These are phyloP conservation scores for Botrytis elliptica DNA, from an alignment of 2,329 filamentous ascomycete genomes.

Conservation along the genomic window DNA sequence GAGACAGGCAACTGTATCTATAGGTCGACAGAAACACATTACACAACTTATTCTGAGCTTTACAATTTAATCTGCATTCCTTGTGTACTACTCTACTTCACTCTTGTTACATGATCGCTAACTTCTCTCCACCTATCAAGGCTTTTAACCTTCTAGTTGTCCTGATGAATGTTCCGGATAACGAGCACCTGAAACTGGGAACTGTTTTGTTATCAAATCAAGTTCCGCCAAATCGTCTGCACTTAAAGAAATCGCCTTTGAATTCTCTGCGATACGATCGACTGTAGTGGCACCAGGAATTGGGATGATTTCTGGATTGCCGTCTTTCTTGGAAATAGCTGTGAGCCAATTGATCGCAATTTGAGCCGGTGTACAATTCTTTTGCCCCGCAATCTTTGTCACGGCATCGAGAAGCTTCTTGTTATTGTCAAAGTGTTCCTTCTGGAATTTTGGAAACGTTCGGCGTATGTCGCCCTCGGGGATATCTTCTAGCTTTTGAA, in stretches of 20 bases:
- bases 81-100: background rate
- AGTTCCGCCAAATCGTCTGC: constrained; percentile 53
- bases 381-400: constrained; percentile 56
- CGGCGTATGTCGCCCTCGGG: constrained; percentile 54
- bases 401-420: constrained; percentile 59
- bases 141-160: background rate
- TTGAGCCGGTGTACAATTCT: constrained; percentile 61
- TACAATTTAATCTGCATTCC: background rate
- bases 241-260: constrained; percentile 49
- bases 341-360: constrained; percentile 60
- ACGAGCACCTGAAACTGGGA: constrained; percentile 49
- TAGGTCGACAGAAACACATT: constrained; percentile 37
- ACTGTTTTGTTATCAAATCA: constrained; percentile 49
- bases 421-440: constrained; percentile 63
- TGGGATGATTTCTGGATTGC: constrained; percentile 52
- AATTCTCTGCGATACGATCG: constrained; percentile 60
- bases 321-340: constrained; percentile 34
- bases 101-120: background rate
- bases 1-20: constrained; percentile 22
- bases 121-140: background rate
- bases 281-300: constrained; percentile 63
- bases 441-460: constrained; percentile 61
- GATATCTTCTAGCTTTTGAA: constrained; percentile 54
- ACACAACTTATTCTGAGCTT: constrained; percentile 29
- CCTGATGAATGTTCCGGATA: constrained; percentile 40